Percentiles rank a stretch among this genome's conserved stretches.
These are phyloP conservation scores for Scheffersomyces parashehatae DNA, from an alignment of 1,139 yeast genomes.

Conservation along the genomic window DNA sequence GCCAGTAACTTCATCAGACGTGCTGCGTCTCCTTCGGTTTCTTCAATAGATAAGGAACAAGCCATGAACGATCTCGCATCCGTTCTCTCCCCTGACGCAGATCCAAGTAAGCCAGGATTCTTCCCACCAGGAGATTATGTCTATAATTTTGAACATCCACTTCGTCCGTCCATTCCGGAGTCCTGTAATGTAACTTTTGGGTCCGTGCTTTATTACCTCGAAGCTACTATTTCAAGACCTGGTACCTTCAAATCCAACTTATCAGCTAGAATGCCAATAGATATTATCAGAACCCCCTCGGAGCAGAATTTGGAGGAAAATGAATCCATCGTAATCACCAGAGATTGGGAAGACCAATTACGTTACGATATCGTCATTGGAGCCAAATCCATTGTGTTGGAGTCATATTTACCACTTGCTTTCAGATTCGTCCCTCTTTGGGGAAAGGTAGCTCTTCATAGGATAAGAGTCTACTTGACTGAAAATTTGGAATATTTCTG, in stretches of 20 bases:
- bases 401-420: slow-evolving; percentile 80
- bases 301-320: slow-evolving; percentile 81
- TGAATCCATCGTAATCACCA: slow-evolving; percentile 87
- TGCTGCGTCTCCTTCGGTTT: slow-evolving; percentile 39
- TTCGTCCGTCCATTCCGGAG: slow-evolving; percentile 84
- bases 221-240: slow-evolving; percentile 66
- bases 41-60: neutral
- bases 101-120: slow-evolving; percentile 27
- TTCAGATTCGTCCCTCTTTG: slow-evolving; percentile 77
- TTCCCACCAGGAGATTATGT: slow-evolving; percentile 83
- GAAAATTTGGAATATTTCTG: slow-evolving; percentile 92
- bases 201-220: slow-evolving; percentile 65
- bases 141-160: slow-evolving; percentile 87
- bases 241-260: slow-evolving; percentile 87
- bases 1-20: slow-evolving; percentile 36
- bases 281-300: slow-evolving; percentile 72
- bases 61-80: slow-evolving; percentile 20
- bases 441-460: slow-evolving; percentile 83
- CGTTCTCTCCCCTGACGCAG: slow-evolving; percentile 18
- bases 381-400: slow-evolving; percentile 82
- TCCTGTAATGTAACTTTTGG: slow-evolving; percentile 80
- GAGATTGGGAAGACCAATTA: slow-evolving; percentile 93
- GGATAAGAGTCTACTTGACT: slow-evolving; percentile 80
- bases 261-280: slow-evolving; percentile 61
- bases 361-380: slow-evolving; percentile 88